Base-by-base conservation (phyloP, 2,329 filamentous ascomycete genomes). In the Tolypocladium cylindrosporum region DNA sequence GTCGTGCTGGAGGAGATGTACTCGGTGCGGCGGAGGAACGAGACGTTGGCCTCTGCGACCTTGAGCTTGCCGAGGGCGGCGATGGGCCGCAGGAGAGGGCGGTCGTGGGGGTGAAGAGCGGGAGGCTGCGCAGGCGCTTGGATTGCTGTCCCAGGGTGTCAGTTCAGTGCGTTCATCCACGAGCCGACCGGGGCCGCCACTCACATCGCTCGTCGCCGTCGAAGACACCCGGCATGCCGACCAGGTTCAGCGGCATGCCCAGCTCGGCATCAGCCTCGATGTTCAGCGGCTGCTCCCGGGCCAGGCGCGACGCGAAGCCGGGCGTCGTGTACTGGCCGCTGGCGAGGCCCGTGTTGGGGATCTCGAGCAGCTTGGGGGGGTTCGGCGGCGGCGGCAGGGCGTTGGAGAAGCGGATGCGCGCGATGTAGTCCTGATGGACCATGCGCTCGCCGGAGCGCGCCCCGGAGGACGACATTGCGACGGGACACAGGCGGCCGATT, bases 251-350 rank as follows among this genome's bases (percentile, higher is more conserved):
- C 60, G 92, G 91, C 94, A 99, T 97, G 59, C 94, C 94, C 65
- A 97, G 83, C 77, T 99, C 94, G 10, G 92, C 94, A 82, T 99
- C 94, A 37, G 91, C 91, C 74, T 99, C 94, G 61, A 99, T 94
- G 69, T 97, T 97, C 54, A 96, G 79, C 56, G 93, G 90, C 77
- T 97, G 94, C 68, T 96, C 91, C 68, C 93, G 82, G 21, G 90
- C 91, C 65, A 99, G 79, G 62, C 91, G 86, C 52, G 92, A 94
- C 37, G 92, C 91, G 76, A 96, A 99, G 27, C 87, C 87, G 1
- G 94, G 90, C 4, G 87, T 90, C 39, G 94, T 95, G 74, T 97
- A 97, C 71, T 95, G 89, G 59, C 88, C 88, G 65, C 86, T 89
- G 45, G 89, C 82, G 19, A 97, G 83, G 48, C 94, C 94, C 58